Evolutionary conservation across 2,329 filamentous ascomycete species (phyloP), one percentile per base, ranked within the genome.

Genomic region (Lojkania enalia): DNA sequence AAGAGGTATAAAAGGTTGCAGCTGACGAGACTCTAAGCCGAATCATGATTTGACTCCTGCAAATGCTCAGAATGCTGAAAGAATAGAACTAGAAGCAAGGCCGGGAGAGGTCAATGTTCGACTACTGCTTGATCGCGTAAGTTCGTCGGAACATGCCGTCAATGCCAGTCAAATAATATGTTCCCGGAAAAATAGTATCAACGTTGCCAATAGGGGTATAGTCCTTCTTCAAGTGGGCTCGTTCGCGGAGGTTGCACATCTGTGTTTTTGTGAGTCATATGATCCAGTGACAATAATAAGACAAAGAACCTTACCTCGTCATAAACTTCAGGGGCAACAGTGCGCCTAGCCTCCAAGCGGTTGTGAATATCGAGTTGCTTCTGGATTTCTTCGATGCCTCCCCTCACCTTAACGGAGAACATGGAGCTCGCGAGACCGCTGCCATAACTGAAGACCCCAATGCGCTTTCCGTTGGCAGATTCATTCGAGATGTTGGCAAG

Each of bases 371-470:
- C 71, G 18, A 78, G 57, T 63, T 77, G 72, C 62, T 74, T 67
- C 36, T 64, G 62, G 21, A 78, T 69, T 58, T 77, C 71, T 53
- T 72, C 68, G 45, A 68, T 69, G 66, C 66, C 73, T 48, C 74
- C 75, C 45, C 63, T 69, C 54, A 78, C 67, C 57, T 70, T 72
- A 53, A 79, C 66, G 29, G 74, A 74, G 65, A 79, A 78, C 64
- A 79, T 61, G 38, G 75, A 77, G 20, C 71, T 72, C 29, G 76
- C 76, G 20, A 78, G 72, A 52, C 76, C 77, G 49, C 71, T 75
- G 55, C 76, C 76, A 62, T 78, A 79, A 55, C 73, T 77, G 71
- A 79, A 78, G 51, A 78, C 69, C 40, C 69, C 74, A 48, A 79
- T 64, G 43, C 75, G 72, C 71, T 77, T 78, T 63, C 74, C 76